A percentile compares a stretch with the other conserved stretches of the same genome.
These are phyloP conservation scores for Phalaenopsis aphrodite DNA, from an alignment of 106 monocot genomes.

Conservation along the genomic window DNA sequence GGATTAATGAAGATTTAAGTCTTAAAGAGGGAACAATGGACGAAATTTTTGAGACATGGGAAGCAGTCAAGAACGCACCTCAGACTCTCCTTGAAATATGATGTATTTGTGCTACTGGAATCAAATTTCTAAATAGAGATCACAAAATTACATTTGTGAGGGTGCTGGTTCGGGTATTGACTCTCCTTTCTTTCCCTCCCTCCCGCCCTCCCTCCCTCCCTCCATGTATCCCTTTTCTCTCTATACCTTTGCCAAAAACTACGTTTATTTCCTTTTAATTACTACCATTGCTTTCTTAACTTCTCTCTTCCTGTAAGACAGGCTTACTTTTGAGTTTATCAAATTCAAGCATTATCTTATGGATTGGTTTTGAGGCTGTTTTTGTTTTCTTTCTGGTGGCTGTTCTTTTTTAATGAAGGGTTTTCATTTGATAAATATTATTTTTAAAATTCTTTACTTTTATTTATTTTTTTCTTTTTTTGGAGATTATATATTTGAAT, in stretches of 20 bases:
- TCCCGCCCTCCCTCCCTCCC: background rate
- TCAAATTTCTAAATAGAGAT: background rate
- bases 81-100: conserved; percentile 49
- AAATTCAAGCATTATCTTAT: background rate
- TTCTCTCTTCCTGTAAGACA: conserved; percentile 1
- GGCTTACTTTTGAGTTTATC: background rate
- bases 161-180: conserved; percentile 95
- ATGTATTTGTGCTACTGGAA: conserved; percentile 15
- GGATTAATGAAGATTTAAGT: background rate
- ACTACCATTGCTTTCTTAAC: background rate
- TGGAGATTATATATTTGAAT: too few relatives aligned
- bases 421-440: too few relatives aligned
- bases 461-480: too few relatives aligned
- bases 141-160: conserved; percentile 27
- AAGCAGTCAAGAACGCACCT: conserved; percentile 98
- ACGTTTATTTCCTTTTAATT: background rate
- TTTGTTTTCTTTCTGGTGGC: too few relatives aligned
- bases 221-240: background rate
- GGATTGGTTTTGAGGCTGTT: background rate
- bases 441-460: too few relatives aligned
- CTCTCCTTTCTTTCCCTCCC: conserved; percentile 18
- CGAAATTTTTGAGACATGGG: conserved; percentile 5
- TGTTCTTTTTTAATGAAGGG: too few relatives aligned
- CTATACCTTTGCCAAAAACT: background rate
- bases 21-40: background rate